phyloP scores from a whole-genome alignment of 2,329 filamentous ascomycete species.

The Gremmenia infestans region DNA sequence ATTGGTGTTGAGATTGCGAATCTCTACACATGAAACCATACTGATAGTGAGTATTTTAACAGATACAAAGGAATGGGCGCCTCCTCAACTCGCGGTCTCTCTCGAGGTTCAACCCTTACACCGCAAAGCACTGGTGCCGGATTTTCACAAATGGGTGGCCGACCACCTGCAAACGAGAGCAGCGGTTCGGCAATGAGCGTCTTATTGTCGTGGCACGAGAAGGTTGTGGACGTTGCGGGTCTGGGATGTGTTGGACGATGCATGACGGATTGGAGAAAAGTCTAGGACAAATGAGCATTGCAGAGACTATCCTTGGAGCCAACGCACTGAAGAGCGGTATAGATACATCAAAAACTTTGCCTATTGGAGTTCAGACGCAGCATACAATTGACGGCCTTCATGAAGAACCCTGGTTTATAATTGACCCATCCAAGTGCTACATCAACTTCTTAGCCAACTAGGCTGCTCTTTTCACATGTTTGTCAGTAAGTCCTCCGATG shows the following conservation, averaged over 20 bases:
- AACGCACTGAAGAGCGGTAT: neutral
- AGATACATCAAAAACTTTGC: neutral
- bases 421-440: neutral
- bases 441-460: no score
- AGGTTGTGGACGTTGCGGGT: conserved; percentile 90
- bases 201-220: conserved; percentile 96
- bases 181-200: conserved; percentile 93
- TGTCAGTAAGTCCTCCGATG: conserved; percentile 1
- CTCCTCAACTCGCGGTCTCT: conserved; percentile 27
- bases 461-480: neutral
- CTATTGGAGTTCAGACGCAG: neutral
- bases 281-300: conserved; percentile 43
- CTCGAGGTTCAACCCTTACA: conserved; percentile 45
- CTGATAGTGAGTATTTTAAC: neutral
- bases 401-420: neutral
- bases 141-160: conserved; percentile 71
- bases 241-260: conserved; percentile 86
- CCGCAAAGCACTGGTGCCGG: conserved; percentile 68
- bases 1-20: neutral
- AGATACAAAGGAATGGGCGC: conserved; percentile 88
- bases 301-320: neutral
- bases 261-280: conserved; percentile 94
- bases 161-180: conserved; percentile 55
- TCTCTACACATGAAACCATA: neutral
- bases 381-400: neutral